Percentiles rank a stretch among this genome's conserved stretches.
Evolutionary conservation across 345 rosid species (phyloP).

Genomic region (Lepidium sativum): DNA sequence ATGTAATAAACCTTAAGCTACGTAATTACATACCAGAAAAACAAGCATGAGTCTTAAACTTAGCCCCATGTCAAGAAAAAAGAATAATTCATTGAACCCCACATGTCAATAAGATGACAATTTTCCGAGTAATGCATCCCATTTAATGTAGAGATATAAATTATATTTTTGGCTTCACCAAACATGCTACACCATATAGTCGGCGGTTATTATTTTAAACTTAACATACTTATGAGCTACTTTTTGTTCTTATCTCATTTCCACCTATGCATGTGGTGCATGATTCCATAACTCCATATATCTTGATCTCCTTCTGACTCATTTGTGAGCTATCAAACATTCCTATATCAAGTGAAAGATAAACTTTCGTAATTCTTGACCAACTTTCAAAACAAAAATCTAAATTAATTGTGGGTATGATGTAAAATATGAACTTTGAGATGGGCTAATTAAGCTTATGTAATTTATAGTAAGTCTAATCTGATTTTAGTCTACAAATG

Average conservation of each 20-base stretch:
- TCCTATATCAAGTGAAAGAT: neutral
- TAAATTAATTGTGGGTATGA: neutral
- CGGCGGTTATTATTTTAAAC: constrained; percentile 10
- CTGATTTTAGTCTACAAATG: too few species aligned
- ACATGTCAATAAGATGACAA: constrained; percentile 7
- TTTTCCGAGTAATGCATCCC: constrained; percentile 8
- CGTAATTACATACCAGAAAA: too few species aligned
- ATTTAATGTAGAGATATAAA: neutral
- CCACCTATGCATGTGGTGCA: constrained; percentile 17
- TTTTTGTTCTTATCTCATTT: constrained; percentile 14
- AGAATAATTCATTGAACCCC: constrained; percentile 17
- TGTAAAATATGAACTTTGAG: neutral
- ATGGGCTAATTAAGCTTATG: neutral
- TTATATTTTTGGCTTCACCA: neutral
- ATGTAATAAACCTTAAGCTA: too few species aligned
- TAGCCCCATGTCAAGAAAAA: neutral
- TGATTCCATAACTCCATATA: neutral
- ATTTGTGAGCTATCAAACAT: neutral
- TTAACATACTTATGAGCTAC: constrained; percentile 9
- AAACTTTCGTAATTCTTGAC: neutral
- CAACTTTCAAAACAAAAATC: neutral
- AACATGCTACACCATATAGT: constrained; percentile 9
- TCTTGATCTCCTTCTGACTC: neutral
- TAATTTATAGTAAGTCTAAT: neutral
- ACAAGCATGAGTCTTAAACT: too few species aligned